Percentiles rank a stretch among this genome's conserved stretches.
These are phyloP conservation scores for Populus hybrid DNA, from an alignment of 441 rosid genomes.

Conservation along the genomic window DNA sequence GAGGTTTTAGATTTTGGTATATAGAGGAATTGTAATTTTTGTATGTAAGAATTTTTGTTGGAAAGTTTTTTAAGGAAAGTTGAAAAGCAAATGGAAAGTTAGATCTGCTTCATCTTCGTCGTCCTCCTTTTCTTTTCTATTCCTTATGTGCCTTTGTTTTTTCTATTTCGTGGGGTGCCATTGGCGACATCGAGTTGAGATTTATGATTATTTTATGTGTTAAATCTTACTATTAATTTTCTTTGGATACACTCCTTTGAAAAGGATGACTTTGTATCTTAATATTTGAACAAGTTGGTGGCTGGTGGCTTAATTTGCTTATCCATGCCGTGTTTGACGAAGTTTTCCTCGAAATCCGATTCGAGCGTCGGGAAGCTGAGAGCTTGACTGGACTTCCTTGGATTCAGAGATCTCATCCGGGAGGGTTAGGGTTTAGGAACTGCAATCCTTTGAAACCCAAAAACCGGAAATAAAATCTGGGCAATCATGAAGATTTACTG, in stretches of 20 bases:
- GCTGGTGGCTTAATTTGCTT: neutral
- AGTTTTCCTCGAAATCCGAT: neutral
- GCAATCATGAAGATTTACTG: neutral
- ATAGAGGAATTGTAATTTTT: conserved; percentile 29
- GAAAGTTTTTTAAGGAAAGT: neutral
- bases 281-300: neutral
- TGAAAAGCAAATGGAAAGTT: conserved; percentile 14
- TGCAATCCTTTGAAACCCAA: neutral
- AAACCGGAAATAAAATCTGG: neutral
- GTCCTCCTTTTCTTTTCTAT: neutral
- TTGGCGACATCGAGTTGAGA: neutral
- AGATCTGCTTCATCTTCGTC: neutral
- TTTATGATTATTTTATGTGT: neutral
- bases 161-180: neutral
- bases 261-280: neutral
- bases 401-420: neutral
- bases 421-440: neutral
- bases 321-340: neutral
- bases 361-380: neutral
- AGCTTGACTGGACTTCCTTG: neutral
- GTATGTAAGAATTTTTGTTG: conserved; percentile 32
- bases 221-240: neutral
- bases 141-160: neutral
- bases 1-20: conserved; percentile 23
- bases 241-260: neutral